Evolutionary conservation across 179 eudicot genomes (phyloP).

Genomic region (Beta lomatogona): DNA sequence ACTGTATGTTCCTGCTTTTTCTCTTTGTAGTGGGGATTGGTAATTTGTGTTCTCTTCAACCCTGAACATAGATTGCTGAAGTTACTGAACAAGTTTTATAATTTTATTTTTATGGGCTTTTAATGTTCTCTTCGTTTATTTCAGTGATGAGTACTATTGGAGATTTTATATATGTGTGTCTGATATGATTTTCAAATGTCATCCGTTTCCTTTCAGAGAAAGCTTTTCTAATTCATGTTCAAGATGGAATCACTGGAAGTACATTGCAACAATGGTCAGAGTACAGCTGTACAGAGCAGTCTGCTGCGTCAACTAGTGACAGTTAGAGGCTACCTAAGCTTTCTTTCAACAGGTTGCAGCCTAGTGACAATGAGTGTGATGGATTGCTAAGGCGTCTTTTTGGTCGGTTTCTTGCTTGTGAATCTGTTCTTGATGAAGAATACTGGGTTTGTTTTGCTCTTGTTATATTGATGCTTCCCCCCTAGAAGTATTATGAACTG

Average conservation of each 20-base stretch:
- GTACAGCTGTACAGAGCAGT: conserved; percentile 37
- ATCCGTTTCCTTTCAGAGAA: conserved; percentile 36
- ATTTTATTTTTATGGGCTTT: not conserved
- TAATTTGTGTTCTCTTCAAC: not conserved
- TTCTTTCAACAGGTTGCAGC: conserved; percentile 64
- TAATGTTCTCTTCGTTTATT: not conserved
- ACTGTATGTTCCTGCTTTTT: not conserved
- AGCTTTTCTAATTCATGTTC: conserved; percentile 21
- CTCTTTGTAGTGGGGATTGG: not conserved
- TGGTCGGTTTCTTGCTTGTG: conserved; percentile 71
- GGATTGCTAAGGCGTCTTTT: conserved; percentile 47
- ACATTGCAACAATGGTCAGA: conserved; percentile 54
- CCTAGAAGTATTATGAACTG: not conserved
- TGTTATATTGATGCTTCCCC: not conserved
- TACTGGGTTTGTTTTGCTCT: conserved; percentile 61
- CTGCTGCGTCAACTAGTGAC: conserved; percentile 44
- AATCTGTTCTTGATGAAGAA: conserved; percentile 76
- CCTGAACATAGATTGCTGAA: not conserved
- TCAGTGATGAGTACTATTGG: not conserved
- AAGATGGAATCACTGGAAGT: conserved; percentile 63
- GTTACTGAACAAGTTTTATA: not conserved
- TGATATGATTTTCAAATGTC: conserved; percentile 9
- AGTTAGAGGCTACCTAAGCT: conserved; percentile 50
- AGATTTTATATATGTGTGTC: conserved; percentile 1
- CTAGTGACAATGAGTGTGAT: conserved; percentile 52